Base-by-base conservation (phyloP, 208 protist species). In the Acanthamoeba castellanii region DNA sequence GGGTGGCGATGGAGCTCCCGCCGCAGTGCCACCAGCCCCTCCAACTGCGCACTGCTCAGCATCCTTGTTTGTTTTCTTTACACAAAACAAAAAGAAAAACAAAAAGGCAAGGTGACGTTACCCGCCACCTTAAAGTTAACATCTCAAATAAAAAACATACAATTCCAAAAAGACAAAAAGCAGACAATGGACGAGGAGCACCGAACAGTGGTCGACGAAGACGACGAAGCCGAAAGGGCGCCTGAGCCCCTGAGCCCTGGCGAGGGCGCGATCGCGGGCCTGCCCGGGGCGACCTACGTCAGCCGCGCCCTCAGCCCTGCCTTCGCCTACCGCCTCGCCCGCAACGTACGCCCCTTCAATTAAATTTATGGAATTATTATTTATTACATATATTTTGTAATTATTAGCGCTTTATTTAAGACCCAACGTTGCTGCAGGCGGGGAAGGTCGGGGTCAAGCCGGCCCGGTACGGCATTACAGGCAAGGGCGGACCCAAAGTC, bases 1-100 rank as follows among this genome's bases (percentile, higher is more conserved):
- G 95, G 95, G 81, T 96, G 87, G 8, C 25, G 72, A 57, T 96
- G 95, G 3, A 96, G 20, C 42, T 95, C 81, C 18, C 87, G 74
- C 27, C 95, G 76, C 42, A 96, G 66, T 2, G 20, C 61, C 70
- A 70, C 34, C 16, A 70, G 45, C 30, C 18, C 32, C 16, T 37
- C 70, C 45, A 47, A 16, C 61, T n/a, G 34, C 61, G 9, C 85
- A 2, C 13, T 14, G 2, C 16, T n/a, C 50, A 68, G 22, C 57
- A 92, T 84, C 18, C 27, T 27, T 74, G 4, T 42, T n/a, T n/a
- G n/a, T n/a, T n/a, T n/a, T n/a, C n/a, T n/a, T n/a, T n/a, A n/a
- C n/a, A n/a, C n/a, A n/a, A n/a, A n/a, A n/a, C n/a, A 32, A 22
- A 70, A 22, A 34, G 27, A 34, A 32, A 70, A 34, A n/a, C 8